These are phyloP conservation scores for Aspergillus chevalieri DNA, from an alignment of 2,329 filamentous ascomycete species.

Conservation along the genomic window DNA sequence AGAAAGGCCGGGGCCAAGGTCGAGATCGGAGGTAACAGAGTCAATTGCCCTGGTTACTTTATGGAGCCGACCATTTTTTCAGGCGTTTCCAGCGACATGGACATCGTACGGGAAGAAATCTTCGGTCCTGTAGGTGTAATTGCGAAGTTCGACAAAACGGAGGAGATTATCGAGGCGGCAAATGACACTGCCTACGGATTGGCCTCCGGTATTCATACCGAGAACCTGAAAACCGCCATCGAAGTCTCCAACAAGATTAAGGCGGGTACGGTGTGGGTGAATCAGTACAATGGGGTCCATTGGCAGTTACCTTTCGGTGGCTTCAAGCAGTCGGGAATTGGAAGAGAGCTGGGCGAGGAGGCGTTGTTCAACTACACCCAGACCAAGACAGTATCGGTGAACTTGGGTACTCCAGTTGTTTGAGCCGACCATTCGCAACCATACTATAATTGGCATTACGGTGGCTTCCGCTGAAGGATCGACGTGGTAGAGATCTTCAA, in stretches of 20 bases:
- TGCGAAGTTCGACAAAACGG: conserved; percentile 25
- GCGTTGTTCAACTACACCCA: conserved; percentile 43
- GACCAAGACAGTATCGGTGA: conserved; percentile 21
- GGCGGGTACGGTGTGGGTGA: conserved; percentile 34
- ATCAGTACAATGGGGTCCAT: conserved; percentile 24
- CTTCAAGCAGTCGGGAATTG: conserved; percentile 51
- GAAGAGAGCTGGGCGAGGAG: conserved; percentile 48
- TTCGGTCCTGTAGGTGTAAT: conserved; percentile 35
- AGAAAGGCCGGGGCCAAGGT: conserved; percentile 28
- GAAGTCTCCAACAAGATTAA: conserved; percentile 27
- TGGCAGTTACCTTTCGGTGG: conserved; percentile 28
- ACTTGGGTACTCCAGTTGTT: conserved; percentile 1
- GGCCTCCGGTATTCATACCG: conserved; percentile 30
- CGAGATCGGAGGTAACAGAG: conserved; percentile 19
- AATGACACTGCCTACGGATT: conserved; percentile 34
- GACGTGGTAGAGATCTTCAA: no score
- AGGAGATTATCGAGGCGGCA: conserved; percentile 25
- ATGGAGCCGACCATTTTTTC: conserved; percentile 19
- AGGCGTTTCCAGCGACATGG: conserved; percentile 21
- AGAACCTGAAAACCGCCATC: conserved; percentile 25
- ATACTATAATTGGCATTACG: no score
- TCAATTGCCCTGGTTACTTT: conserved; percentile 6
- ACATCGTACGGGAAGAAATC: conserved; percentile 30
- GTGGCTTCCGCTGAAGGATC: no score
- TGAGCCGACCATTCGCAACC: neutral